These are phyloP conservation scores for Hypomyces rosellus DNA, from an alignment of 2,329 filamentous ascomycete genomes.

Conservation along the genomic window DNA sequence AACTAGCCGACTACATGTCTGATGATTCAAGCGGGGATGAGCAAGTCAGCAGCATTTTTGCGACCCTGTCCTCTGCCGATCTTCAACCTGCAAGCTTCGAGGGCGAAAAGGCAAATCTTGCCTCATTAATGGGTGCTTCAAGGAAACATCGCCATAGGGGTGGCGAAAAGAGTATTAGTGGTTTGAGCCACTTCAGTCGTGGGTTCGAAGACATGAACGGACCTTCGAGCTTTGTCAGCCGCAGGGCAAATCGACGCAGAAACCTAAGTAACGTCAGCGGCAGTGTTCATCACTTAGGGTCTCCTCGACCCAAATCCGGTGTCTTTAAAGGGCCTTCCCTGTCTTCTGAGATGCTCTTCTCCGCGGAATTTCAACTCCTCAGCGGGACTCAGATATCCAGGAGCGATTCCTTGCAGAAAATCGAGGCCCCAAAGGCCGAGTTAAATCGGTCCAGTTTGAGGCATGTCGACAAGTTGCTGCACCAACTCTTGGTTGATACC, in stretches of 20 bases:
- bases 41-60: slow-evolving; percentile 80
- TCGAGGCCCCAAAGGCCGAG: slow-evolving; percentile 68
- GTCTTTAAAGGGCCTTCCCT: slow-evolving; percentile 50
- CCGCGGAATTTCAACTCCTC: slow-evolving; percentile 39
- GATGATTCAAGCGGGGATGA: slow-evolving; percentile 93
- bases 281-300: slow-evolving; percentile 59
- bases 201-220: slow-evolving; percentile 45
- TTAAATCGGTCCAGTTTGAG: slow-evolving; percentile 81
- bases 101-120: slow-evolving; percentile 66
- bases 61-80: slow-evolving; percentile 62
- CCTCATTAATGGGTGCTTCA: slow-evolving; percentile 63
- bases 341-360: slow-evolving; percentile 45
- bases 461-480: slow-evolving; percentile 79
- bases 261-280: slow-evolving; percentile 82
- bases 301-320: slow-evolving; percentile 59
- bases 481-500: slow-evolving; percentile 74
- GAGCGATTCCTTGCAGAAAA: slow-evolving; percentile 76
- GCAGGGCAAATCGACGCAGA: slow-evolving; percentile 60
- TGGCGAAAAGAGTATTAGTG: slow-evolving; percentile 70
- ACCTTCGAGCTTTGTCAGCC: slow-evolving; percentile 51
- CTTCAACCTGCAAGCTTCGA: slow-evolving; percentile 61
- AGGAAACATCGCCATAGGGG: slow-evolving; percentile 68
- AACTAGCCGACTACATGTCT: slow-evolving; percentile 90
- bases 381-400: slow-evolving; percentile 53
- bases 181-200: slow-evolving; percentile 62